Evolutionary conservation across 2,329 filamentous ascomycete species (phyloP), one percentile per base, ranked within the genome.

Genomic region (Colletotrichum graminicola): DNA sequence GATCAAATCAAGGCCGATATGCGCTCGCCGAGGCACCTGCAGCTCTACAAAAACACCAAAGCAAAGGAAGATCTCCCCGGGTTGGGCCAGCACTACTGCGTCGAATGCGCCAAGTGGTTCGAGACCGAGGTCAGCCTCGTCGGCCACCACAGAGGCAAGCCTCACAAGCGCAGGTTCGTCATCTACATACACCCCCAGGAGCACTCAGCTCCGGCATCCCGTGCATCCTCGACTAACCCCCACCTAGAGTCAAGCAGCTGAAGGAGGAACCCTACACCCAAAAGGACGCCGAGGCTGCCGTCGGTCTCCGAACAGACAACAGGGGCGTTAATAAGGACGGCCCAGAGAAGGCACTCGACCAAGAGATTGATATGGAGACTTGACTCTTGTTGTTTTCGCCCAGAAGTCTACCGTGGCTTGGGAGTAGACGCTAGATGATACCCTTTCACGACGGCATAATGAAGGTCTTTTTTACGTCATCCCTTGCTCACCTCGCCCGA

Each of bases 91-190:
- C 91, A 91, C 80, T 98, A 98, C 82, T 99, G 96, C 81, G 86
- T 92, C 21, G 93, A 97, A 82, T 99, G 96, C 81, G 92, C 96
- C 74, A 98, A 97, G 84, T 98, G 94, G 92, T 98, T 97, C 80
- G 95, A 98, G 81, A 92, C 91, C 61, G 93, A 96, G 75, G 82
- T 88, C 76, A 97, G 93, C 76, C 84, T 97, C 69, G 85, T 87
- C 45, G 86, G 89, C 36, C 96, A 99, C 82, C 86, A 87, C 68
- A 94, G 92, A 81, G 94, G 94, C 76, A 99, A 98, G 84, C 94
- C 93, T 74, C 96, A 99, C 83, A 98, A 95, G 88, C 90, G 94
- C 85, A 92, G 93, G 93, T 94, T 78, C 74, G 81, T 78, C 61
- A 29, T 34, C 21, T 34, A 14, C 5, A 49, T 57, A 45, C 21